Evolutionary conservation across 164 flowering plant genomes (phyloP), one percentile per base, ranked within the genome.

Genomic region (Nymphaea thermarum): DNA sequence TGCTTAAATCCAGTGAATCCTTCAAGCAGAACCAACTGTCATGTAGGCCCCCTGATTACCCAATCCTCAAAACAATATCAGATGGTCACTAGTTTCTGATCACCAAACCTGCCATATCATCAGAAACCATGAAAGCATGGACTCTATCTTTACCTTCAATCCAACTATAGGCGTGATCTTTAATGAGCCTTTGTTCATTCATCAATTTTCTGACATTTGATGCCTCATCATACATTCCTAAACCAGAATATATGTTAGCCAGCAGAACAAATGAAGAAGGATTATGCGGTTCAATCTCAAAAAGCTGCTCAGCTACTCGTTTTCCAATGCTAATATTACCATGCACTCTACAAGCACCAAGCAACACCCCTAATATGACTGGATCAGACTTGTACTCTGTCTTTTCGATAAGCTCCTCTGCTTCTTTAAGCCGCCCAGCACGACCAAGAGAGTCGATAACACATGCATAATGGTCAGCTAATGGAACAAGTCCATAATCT

Each of bases 181-280:
- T 91, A 43, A 44, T 65, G 36, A 86, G 78, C 67, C 81, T 70
- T 45, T 74, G 76, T 16, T 72, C 71, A 68, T 43, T 77, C 96
- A 91, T 89, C 70, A 73, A 65, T 44, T 70, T 77, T 77, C 91
- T 77, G 55, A 84, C 79, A 70, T 76, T 76, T 66, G 79, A 82
- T n/a, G 82, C 86, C 45, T 87, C 86, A 43, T 90, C 91, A 93
- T 93, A 90, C 76, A 86, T 81, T 79, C 86, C 91, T 65, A 86
- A 61, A 62, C 91, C 82, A 64, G 89, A 68, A 83, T 90, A 90
- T 67, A 85, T 79, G 70, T 88, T 90, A 16, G 82, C 83, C 15
- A 90, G 77, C 75, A 90, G 96, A 68, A 82, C 82, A 70, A 85
- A 92, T 14, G 96, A 83, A 12, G 87, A 75, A 42, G 90, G 78